Conservation (phyloP, 495 filamentous ascomycete species). For the Penicillium crystallinum region DNA sequence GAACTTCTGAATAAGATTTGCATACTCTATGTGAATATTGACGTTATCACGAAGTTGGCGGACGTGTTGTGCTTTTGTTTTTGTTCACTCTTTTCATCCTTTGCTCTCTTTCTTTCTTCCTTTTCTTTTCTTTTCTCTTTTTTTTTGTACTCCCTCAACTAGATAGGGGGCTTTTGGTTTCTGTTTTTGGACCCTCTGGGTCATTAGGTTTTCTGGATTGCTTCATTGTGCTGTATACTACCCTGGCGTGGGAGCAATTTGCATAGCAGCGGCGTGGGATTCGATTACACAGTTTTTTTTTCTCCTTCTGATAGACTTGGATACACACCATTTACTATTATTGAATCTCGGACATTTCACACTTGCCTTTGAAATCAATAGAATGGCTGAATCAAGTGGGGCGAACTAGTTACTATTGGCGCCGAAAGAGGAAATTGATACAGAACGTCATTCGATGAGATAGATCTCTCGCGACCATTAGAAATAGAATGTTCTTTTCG, state of each 20-base stretch:
- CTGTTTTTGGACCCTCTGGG: neutral
- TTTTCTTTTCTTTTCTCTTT: conserved; percentile 1
- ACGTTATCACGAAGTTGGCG: conserved; percentile 11
- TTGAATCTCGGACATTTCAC: too few species aligned
- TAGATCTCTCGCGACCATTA: neutral
- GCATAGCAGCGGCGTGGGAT: conserved; percentile 30
- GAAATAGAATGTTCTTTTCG: neutral
- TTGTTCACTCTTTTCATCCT: conserved; percentile 20
- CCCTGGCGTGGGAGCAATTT: conserved; percentile 16
- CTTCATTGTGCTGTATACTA: conserved; percentile 16
- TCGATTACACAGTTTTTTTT: neutral
- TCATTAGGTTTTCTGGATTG: conserved; percentile 1
- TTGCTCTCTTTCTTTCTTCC: conserved; percentile 3
- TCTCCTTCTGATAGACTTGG: neutral
- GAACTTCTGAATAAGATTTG: conserved; percentile 11
- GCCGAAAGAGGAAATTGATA: neutral
- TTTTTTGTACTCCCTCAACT: neutral
- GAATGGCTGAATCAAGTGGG: conserved; percentile 24
- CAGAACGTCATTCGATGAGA: neutral
- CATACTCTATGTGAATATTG: conserved; percentile 2
- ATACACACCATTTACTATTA: neutral
- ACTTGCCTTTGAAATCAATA: neutral
- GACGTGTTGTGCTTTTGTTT: neutral
- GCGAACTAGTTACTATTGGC: conserved; percentile 13
- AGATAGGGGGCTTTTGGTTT: conserved; percentile 1